A percentile compares a stretch with the other conserved stretches of the same genome.
Evolutionary conservation across 208 protist genomes (phyloP).

Genomic region (Trypanosoma caninum): DNA sequence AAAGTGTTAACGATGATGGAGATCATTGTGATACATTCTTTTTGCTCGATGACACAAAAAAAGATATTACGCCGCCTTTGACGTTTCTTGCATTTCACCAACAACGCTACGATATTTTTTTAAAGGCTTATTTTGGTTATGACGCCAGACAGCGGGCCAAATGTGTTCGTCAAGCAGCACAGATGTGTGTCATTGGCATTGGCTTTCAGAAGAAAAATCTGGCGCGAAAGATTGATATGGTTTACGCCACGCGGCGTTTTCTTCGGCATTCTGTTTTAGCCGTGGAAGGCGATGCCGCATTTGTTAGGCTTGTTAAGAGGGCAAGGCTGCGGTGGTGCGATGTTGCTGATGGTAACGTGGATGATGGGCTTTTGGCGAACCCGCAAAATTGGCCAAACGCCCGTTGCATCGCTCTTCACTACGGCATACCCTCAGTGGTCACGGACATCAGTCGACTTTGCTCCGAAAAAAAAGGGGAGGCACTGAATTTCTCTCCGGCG

Average conservation of each 20-base stretch:
- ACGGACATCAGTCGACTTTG: background rate
- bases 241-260: constrained; percentile 42
- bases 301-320: constrained; percentile 51
- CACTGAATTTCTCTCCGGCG: constrained; percentile 33
- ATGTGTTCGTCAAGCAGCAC: constrained; percentile 41
- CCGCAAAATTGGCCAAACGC: constrained; percentile 52
- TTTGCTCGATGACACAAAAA: background rate
- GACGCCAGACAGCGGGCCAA: constrained; percentile 31
- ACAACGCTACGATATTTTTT: constrained; percentile 60
- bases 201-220: constrained; percentile 11
- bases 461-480: background rate
- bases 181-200: constrained; percentile 66
- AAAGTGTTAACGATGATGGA: too few species aligned
- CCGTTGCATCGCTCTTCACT: constrained; percentile 81
- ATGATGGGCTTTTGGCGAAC: too few species aligned
- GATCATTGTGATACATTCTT: too few species aligned
- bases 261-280: constrained; percentile 72
- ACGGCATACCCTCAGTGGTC: constrained; percentile 34
- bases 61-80: background rate
- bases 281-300: constrained; percentile 82
- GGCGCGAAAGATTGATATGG: constrained; percentile 15
- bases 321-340: constrained; percentile 13
- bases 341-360: background rate
- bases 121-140: constrained; percentile 64
- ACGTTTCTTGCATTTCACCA: constrained; percentile 39